A percentile compares a stretch with the other conserved stretches of the same genome.
phyloP scores from a whole-genome alignment of 1,284 basidiomycete species.

The Tilletia indica region DNA sequence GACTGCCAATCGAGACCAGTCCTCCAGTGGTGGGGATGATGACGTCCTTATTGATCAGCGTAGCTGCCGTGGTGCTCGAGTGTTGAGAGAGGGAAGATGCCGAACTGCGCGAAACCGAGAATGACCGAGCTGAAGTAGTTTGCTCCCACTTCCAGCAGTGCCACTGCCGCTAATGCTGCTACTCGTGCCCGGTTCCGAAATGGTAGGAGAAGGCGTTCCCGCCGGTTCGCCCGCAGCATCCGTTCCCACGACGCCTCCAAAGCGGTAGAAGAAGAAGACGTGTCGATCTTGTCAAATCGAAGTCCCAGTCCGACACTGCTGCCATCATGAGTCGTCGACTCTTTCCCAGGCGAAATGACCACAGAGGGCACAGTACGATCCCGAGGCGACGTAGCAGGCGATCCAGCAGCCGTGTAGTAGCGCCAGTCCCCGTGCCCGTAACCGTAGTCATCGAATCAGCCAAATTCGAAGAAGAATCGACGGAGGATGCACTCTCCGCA shows the following conservation, averaged over 20 bases:
- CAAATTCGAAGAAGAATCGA: not conserved
- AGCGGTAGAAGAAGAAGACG: no score
- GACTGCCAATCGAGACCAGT: not conserved
- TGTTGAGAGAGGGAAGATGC: not conserved
- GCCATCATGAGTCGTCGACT: no score
- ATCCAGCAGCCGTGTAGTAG: not conserved
- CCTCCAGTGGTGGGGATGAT: no score
- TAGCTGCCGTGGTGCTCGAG: not conserved
- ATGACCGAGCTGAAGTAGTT: not conserved
- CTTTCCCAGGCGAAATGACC: no score
- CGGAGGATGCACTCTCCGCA: no score
- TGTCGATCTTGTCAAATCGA: not conserved
- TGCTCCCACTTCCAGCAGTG: no score
- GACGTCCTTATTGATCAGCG: not conserved
- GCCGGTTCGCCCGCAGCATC: not conserved
- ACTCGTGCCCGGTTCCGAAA: not conserved
- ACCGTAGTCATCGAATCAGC: not conserved
- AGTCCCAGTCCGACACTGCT: slow-evolving; percentile 1
- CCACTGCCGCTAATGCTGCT: not conserved
- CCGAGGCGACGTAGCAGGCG: not conserved
- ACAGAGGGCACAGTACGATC: not conserved
- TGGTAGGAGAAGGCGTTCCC: not conserved
- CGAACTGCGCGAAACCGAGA: not conserved
- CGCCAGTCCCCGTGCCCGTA: not conserved
- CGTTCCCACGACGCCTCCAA: no score